Evolutionary conservation across 352 stramenopile species (phyloP).

Genomic region (Pythium aquatile): DNA sequence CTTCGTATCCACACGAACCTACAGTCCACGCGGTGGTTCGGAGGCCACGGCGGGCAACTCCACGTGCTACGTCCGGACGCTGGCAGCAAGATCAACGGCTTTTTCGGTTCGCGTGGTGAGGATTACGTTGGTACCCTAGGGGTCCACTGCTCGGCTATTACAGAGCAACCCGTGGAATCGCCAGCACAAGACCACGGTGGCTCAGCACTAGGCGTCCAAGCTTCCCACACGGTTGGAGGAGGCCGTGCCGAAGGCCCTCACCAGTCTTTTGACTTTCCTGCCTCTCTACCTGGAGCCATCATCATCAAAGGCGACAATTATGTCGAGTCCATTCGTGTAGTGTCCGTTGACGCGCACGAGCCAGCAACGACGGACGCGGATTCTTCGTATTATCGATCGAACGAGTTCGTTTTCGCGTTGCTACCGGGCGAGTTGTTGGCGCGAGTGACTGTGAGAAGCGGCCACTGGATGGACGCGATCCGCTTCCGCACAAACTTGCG

Average conservation of each 20-base stretch:
- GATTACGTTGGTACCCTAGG: constrained; percentile 51
- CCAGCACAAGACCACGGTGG: not conserved
- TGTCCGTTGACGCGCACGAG: constrained; percentile 30
- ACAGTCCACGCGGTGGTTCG: constrained; percentile 56
- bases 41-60: constrained; percentile 47
- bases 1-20: constrained; percentile 65
- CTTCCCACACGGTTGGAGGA: constrained; percentile 12
- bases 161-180: not conserved
- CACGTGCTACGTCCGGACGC: constrained; percentile 41
- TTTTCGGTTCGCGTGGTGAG: constrained; percentile 53
- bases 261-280: constrained; percentile 10
- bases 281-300: constrained; percentile 27
- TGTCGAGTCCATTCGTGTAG: constrained; percentile 34
- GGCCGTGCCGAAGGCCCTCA: constrained; percentile 26
- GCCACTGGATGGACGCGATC: constrained; percentile 53
- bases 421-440: constrained; percentile 35
- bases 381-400: constrained; percentile 20
- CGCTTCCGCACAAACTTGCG: constrained; percentile 47
- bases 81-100: constrained; percentile 43
- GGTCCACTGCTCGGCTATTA: constrained; percentile 31
- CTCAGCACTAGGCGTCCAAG: not conserved
- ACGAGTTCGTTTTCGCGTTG: constrained; percentile 55
- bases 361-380: constrained; percentile 16
- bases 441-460: constrained; percentile 43
- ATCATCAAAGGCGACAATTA: constrained; percentile 38